Base-by-base conservation (phyloP, 305 asterid genomes). In the Fraxinus nigra region DNA sequence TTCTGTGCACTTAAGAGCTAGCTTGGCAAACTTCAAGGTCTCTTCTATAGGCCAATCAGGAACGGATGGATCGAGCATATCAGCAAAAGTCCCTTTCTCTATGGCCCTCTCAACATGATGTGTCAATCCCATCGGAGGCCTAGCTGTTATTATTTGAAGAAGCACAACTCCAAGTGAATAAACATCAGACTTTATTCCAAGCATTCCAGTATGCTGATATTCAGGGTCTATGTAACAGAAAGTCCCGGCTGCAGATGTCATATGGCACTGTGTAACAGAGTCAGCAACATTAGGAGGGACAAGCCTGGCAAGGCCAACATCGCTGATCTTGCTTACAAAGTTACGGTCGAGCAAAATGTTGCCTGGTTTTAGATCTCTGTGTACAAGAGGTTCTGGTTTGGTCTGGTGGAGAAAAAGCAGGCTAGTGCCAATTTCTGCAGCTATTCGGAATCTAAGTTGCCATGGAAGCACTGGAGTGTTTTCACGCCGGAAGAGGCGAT, bases 41-140 rank as follows among this genome's bases (percentile, higher is more conserved):
- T 86, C 85, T 11, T 86, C 85, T 5, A 83, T 75, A 4, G 87
- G 89, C 89, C 89, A 86, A 81, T 86, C 85, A 8, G 87, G 81
- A 43, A 83, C 82, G 0, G 84, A 80, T 10, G 84, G 89, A 37
- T 86, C 89, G 3, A 86, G 87, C 75, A 86, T 75, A 59, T 83
- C 87, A 3, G 75, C 85, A 78, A 86, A 86, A 6, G 77, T 81
- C 30, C 84, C 86, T 10, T 75, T 81, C 67, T 81, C 83, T 16
- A 86, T 86, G 0, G 89, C 89, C 69, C 79, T 54, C 75, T 86
- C 86, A 14, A 69, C 85, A n/a, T 86, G 85, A 32, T 86, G 89
- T 10, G 89, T 81, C 8, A 86, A 85, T 3, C 89, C 89, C 89
- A 86, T 86, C 2, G 89, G 89, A 0, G 89, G 86, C 72, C 79